Percentiles rank a stretch among this genome's conserved stretches.
phyloP scores from a whole-genome alignment of 805 yeast genomes.

The Yamadazyma ubonensis region DNA sequence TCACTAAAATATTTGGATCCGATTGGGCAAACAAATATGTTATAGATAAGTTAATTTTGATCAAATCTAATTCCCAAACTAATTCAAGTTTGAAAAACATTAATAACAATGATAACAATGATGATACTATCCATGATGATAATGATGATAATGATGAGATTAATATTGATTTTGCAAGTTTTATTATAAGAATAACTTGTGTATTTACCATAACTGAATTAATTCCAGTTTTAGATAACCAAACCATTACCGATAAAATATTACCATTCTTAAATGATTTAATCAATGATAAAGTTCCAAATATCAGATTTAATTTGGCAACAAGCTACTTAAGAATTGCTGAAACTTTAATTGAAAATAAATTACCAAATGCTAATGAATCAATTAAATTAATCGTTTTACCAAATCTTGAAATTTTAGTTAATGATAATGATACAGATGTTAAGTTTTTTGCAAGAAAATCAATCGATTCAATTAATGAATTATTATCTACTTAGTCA shows the following conservation, averaged over 20 bases:
- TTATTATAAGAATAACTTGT: conserved; percentile 89
- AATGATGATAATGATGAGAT: conserved; percentile 21
- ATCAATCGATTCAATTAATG: conserved; percentile 32
- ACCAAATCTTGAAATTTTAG: conserved; percentile 64
- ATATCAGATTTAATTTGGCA: conserved; percentile 93
- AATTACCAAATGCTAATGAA: conserved; percentile 18
- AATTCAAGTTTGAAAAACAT: conserved; percentile 11
- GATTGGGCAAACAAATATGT: conserved; percentile 90
- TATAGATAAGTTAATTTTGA: conserved; percentile 63
- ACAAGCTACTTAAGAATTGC: conserved; percentile 69
- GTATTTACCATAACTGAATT: conserved; percentile 83
- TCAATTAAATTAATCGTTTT: conserved; percentile 47
- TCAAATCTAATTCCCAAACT: conserved; percentile 22
- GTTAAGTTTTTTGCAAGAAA: conserved; percentile 82
- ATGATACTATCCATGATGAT: conserved; percentile 21
- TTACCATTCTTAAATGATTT: conserved; percentile 78
- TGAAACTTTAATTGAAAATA: conserved; percentile 42
- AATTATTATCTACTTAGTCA: conserved; percentile 4
- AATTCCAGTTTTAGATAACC: conserved; percentile 63
- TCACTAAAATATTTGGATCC: conserved; percentile 86
- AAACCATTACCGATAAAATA: conserved; percentile 59
- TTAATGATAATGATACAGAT: conserved; percentile 78
- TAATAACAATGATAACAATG: conserved; percentile 16
- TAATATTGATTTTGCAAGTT: conserved; percentile 59
- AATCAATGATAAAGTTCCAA: conserved; percentile 83